Evolutionary conservation across 768 basidiomycete genomes (phyloP).

Genomic region (Calocera cornea): DNA sequence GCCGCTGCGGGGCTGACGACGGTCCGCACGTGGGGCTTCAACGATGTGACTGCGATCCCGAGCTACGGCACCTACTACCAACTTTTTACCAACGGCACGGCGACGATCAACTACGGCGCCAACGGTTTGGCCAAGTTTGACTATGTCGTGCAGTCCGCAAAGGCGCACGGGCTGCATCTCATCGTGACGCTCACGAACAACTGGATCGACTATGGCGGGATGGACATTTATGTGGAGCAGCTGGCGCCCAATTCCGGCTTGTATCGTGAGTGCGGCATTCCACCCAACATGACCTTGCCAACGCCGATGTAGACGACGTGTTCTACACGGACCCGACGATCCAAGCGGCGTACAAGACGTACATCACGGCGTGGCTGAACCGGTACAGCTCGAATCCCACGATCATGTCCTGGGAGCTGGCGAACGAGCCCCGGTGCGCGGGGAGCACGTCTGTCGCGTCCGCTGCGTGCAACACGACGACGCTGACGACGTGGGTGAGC

Average conservation of each 20-base stretch:
- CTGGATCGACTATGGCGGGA: slow-evolving; percentile 40
- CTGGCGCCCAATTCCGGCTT: slow-evolving; percentile 17
- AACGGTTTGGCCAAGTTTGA: slow-evolving; percentile 8
- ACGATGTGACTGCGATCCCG: slow-evolving; percentile 36
- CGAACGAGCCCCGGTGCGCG: slow-evolving; percentile 11
- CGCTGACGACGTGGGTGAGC: slow-evolving; percentile 38
- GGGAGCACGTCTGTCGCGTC: slow-evolving; percentile 30
- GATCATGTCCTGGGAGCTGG: slow-evolving; percentile 13
- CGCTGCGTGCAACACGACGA: slow-evolving; percentile 35
- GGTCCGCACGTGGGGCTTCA: slow-evolving; percentile 57
- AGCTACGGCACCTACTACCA: slow-evolving; percentile 39
- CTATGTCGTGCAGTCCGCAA: slow-evolving; percentile 5
- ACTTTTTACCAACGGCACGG: slow-evolving; percentile 36
- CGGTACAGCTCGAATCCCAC: not conserved
- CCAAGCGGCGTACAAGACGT: slow-evolving; percentile 22
- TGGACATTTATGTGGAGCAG: slow-evolving; percentile 24
- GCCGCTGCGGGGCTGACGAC: slow-evolving; percentile 42
- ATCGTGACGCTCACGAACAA: slow-evolving; percentile 24
- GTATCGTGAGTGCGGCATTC: too few species aligned
- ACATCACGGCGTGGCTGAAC: slow-evolving; percentile 3
- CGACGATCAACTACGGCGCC: slow-evolving; percentile 15
- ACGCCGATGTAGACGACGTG: slow-evolving; percentile 6
- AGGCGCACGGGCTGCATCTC: slow-evolving; percentile 12
- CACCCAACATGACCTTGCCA: too few species aligned
- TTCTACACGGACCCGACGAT: slow-evolving; percentile 24